A percentile compares a stretch with the other conserved stretches of the same genome.
Conservation (phyloP, 139 green algal species). For the Ulvella scutata region DNA sequence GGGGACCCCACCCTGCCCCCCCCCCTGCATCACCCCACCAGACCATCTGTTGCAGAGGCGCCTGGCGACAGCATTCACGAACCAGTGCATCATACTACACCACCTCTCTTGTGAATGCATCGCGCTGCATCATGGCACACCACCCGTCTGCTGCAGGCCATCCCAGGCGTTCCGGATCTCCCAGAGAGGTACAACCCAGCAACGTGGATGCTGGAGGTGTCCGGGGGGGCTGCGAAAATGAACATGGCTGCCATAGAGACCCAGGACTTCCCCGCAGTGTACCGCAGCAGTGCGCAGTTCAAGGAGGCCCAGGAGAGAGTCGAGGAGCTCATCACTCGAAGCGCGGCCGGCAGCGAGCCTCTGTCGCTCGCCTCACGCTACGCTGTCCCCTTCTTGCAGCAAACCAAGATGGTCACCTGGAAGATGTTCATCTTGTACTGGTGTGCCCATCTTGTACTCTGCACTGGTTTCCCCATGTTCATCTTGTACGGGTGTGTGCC, state of each 20-base stretch:
- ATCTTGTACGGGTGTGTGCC: not conserved
- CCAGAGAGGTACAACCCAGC: conserved; percentile 16
- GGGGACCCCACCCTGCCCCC: too few species aligned
- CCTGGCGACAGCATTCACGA: too few species aligned
- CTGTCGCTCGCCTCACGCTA: not conserved
- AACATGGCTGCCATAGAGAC: not conserved
- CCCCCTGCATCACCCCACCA: too few species aligned
- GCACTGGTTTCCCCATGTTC: not conserved
- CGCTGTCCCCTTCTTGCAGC: not conserved
- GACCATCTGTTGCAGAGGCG: too few species aligned
- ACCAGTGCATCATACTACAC: too few species aligned
- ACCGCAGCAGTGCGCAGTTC: not conserved
- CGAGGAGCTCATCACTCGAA: not conserved
- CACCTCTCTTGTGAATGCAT: too few species aligned
- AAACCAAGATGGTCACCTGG: not conserved
- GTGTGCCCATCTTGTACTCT: not conserved
- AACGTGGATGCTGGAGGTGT: conserved; percentile 29
- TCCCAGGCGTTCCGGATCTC: not conserved
- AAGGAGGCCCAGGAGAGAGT: not conserved
- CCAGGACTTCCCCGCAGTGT: conserved; percentile 4
- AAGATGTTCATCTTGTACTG: not conserved
- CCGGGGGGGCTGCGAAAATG: not conserved
- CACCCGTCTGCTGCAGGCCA: not conserved
- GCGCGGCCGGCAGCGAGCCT: not conserved
- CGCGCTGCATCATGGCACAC: too few species aligned